A percentile compares a stretch with the other conserved stretches of the same genome.
These are phyloP conservation scores for Tolypocladium pustulatum DNA, from an alignment of 2,329 filamentous ascomycete species.

Conservation along the genomic window DNA sequence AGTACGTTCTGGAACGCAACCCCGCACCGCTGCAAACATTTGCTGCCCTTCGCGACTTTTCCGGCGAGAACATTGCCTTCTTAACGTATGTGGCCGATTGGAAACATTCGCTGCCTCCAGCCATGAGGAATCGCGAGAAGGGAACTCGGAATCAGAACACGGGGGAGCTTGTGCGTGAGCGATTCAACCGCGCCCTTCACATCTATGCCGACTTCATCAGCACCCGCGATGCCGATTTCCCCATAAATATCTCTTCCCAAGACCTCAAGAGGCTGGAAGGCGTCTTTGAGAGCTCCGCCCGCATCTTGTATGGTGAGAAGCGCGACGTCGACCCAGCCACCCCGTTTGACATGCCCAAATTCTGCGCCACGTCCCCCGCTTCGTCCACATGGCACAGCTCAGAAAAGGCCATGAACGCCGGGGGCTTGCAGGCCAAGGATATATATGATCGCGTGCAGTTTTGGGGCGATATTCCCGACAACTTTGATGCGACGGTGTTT, in stretches of 20 bases:
- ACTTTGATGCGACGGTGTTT: conserved; percentile 43
- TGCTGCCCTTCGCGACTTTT: conserved; percentile 56
- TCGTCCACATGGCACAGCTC: not conserved
- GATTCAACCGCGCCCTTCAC: conserved; percentile 46
- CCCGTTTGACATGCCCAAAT: conserved; percentile 20
- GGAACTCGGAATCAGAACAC: conserved; percentile 7
- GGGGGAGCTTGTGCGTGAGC: conserved; percentile 26
- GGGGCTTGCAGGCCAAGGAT: not conserved
- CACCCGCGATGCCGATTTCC: conserved; percentile 49
- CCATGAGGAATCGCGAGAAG: conserved; percentile 9
- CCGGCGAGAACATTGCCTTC: conserved; percentile 62
- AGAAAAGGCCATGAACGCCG: not conserved
- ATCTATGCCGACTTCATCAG: conserved; percentile 55
- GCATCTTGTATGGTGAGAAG: conserved; percentile 27
- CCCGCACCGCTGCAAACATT: conserved; percentile 51
- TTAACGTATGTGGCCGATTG: conserved; percentile 47
- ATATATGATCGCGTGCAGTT: conserved; percentile 14
- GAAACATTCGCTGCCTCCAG: conserved; percentile 29
- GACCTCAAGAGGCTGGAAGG: conserved; percentile 39
- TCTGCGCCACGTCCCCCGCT: too few species aligned
- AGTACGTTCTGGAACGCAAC: conserved; percentile 49
- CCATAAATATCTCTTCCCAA: conserved; percentile 50
- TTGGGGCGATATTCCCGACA: conserved; percentile 32
- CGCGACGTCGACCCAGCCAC: conserved; percentile 23
- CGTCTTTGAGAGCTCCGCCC: conserved; percentile 43